phyloP scores from a whole-genome alignment of 2,329 filamentous ascomycete species.

The Phyllosticta citrichinensis region DNA sequence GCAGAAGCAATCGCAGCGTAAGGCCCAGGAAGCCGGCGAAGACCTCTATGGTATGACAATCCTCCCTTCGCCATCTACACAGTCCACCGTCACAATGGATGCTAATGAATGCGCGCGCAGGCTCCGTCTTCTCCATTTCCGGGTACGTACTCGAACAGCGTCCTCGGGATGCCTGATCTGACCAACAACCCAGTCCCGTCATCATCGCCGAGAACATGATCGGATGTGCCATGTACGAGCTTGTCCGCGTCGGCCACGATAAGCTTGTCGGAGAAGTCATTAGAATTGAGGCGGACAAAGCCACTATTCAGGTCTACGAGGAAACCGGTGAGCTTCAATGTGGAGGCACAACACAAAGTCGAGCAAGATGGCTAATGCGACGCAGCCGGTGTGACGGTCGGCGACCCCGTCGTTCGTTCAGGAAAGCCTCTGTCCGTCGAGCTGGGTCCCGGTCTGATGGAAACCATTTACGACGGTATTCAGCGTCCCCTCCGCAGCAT shows the following conservation, averaged over 20 bases:
- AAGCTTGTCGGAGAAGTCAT: constrained; percentile 95
- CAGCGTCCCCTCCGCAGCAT: constrained; percentile 89
- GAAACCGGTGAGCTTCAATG: constrained; percentile 69
- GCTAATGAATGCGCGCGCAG: constrained; percentile 20
- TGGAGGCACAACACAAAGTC: background rate
- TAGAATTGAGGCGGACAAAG: constrained; percentile 90
- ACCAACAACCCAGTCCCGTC: constrained; percentile 54
- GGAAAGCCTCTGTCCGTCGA: constrained; percentile 97
- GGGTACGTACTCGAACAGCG: constrained; percentile 34
- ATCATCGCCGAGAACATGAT: constrained; percentile 97
- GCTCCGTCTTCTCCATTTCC: constrained; percentile 62
- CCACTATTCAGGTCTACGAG: constrained; percentile 97
- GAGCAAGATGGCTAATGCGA: background rate
- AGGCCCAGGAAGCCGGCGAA: constrained; percentile 39
- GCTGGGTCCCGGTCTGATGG: constrained; percentile 90
- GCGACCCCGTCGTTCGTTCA: constrained; percentile 82
- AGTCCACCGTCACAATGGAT: background rate
- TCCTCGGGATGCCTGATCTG: constrained; percentile 17
- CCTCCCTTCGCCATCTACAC: background rate
- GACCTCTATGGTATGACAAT: constrained; percentile 44
- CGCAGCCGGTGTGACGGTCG: constrained; percentile 84
- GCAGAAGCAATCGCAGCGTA: constrained; percentile 33
- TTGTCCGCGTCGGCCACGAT: constrained; percentile 89
- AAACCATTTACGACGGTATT: constrained; percentile 99
- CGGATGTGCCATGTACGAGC: constrained; percentile 98